Evolutionary conservation across 441 rosid genomes (phyloP).

Genomic region (Adansonia rubrostipa): DNA sequence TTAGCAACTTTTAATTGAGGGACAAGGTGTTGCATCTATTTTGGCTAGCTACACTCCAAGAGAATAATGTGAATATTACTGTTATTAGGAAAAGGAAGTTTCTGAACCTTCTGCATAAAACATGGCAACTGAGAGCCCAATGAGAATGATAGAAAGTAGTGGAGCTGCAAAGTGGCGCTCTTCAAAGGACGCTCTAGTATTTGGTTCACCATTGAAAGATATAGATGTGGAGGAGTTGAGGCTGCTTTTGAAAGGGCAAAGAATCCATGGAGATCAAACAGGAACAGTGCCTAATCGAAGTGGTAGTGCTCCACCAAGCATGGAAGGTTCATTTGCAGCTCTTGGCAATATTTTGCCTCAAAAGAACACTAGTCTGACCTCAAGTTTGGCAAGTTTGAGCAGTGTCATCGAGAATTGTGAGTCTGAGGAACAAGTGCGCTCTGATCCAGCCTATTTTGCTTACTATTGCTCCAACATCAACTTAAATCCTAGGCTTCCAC

Average conservation of each 20-base stretch:
- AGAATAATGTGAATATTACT: slow-evolving; percentile 28
- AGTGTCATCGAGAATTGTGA: slow-evolving; percentile 48
- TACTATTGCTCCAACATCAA: slow-evolving; percentile 67
- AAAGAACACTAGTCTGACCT: slow-evolving; percentile 49
- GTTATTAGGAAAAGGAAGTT: slow-evolving; percentile 13
- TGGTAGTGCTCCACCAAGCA: slow-evolving; percentile 94
- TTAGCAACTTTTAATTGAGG: slow-evolving; percentile 30
- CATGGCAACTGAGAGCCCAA: slow-evolving; percentile 84
- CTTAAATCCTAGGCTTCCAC: slow-evolving; percentile 74
- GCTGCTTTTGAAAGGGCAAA: slow-evolving; percentile 63
- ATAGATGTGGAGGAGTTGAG: slow-evolving; percentile 79
- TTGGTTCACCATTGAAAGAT: slow-evolving; percentile 58
- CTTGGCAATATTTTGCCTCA: slow-evolving; percentile 68
- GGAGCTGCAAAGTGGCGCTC: slow-evolving; percentile 62
- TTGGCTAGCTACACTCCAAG: slow-evolving; percentile 18
- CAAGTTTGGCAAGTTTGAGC: slow-evolving; percentile 61
- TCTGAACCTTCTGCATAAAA: slow-evolving; percentile 23
- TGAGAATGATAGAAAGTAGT: slow-evolving; percentile 74
- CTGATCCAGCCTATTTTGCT: slow-evolving; percentile 62
- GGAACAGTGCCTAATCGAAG: slow-evolving; percentile 71
- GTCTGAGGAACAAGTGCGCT: slow-evolving; percentile 61
- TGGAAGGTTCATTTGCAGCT: slow-evolving; percentile 93
- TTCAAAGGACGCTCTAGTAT: slow-evolving; percentile 55
- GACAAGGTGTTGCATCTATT: slow-evolving; percentile 24
- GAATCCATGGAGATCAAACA: slow-evolving; percentile 48